A percentile compares a stretch with the other conserved stretches of the same genome.
Evolutionary conservation across 768 basidiomycete species (phyloP).

Genomic region (Boletus sp.): DNA sequence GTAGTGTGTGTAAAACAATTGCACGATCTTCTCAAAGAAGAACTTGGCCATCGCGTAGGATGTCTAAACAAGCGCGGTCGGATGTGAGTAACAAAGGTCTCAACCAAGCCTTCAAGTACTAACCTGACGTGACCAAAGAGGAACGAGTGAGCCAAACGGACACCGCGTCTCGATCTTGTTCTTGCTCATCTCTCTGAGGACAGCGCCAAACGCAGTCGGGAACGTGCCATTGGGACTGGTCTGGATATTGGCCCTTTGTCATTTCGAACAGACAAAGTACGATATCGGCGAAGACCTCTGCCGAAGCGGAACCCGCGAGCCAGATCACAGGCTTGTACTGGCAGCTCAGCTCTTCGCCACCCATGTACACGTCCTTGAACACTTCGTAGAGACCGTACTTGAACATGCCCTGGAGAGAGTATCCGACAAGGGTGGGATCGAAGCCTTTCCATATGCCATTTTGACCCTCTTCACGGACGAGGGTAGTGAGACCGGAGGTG

Average conservation of each 20-base stretch:
- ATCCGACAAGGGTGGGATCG: constrained; percentile 90
- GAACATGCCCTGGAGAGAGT: constrained; percentile 96
- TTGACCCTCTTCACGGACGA: constrained; percentile 78
- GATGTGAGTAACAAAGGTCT: background rate
- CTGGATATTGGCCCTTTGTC: constrained; percentile 90
- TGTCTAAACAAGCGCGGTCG: constrained; percentile 48
- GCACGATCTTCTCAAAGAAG: constrained; percentile 88
- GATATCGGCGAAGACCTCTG: constrained; percentile 94
- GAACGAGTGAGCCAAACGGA: constrained; percentile 83
- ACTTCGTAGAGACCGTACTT: constrained; percentile 63
- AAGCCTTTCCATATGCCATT: constrained; percentile 93
- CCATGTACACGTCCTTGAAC: constrained; percentile 80
- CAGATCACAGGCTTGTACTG: constrained; percentile 91
- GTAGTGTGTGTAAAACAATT: constrained; percentile 85
- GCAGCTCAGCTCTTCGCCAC: constrained; percentile 75
- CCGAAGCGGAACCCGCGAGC: constrained; percentile 91
- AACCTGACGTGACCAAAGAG: constrained; percentile 87
- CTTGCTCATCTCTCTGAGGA: constrained; percentile 65
- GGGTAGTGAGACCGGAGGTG: constrained; percentile 54
- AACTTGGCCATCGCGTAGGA: constrained; percentile 99
- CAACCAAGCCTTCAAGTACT: constrained; percentile 3
- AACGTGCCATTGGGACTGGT: constrained; percentile 74
- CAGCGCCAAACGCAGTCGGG: constrained; percentile 72
- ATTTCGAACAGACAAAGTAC: constrained; percentile 95
- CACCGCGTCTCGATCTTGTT: constrained; percentile 72